phyloP scores from a whole-genome alignment of 2,329 filamentous ascomycete species.

The Leptoxyphium fumago region DNA sequence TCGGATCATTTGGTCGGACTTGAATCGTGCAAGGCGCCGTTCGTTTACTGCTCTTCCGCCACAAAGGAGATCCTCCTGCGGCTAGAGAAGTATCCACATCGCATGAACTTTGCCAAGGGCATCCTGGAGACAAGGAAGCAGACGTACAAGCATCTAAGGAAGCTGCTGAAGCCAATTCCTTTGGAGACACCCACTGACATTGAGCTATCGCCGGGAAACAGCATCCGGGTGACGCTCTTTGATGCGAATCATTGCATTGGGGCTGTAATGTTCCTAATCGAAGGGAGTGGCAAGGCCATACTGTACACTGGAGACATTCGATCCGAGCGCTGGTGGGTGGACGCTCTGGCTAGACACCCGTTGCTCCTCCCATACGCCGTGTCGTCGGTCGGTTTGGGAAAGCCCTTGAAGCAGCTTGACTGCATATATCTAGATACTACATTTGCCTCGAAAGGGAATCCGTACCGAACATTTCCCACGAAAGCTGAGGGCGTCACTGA shows the following conservation, averaged over 20 bases:
- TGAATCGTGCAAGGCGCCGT: slow-evolving; percentile 60
- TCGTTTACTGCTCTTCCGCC: slow-evolving; percentile 79
- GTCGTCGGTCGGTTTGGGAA: background rate
- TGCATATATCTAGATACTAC: slow-evolving; percentile 85
- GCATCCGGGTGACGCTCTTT: slow-evolving; percentile 69
- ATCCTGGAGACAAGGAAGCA: slow-evolving; percentile 60
- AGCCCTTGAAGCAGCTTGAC: slow-evolving; percentile 51
- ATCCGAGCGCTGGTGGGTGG: slow-evolving; percentile 76
- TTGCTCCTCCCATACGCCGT: slow-evolving; percentile 52
- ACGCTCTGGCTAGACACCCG: slow-evolving; percentile 55
- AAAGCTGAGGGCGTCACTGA: slow-evolving; percentile 66
- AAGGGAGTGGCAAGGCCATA: slow-evolving; percentile 55
- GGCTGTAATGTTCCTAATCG: slow-evolving; percentile 83
- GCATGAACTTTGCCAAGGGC: slow-evolving; percentile 66
- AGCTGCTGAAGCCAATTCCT: slow-evolving; percentile 63
- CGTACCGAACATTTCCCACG: slow-evolving; percentile 39
- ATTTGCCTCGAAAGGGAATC: slow-evolving; percentile 41
- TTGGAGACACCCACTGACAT: slow-evolving; percentile 65
- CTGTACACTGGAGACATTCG: slow-evolving; percentile 84
- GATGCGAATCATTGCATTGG: slow-evolving; percentile 89
- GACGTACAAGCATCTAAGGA: slow-evolving; percentile 62
- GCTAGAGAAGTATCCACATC: slow-evolving; percentile 63
- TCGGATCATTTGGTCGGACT: slow-evolving; percentile 77
- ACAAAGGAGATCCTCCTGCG: slow-evolving; percentile 67
- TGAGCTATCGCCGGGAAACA: slow-evolving; percentile 52